Evolutionary conservation across 805 yeast genomes (phyloP), one percentile per base, ranked within the genome.

Genomic region (Pichia manshurica): DNA sequence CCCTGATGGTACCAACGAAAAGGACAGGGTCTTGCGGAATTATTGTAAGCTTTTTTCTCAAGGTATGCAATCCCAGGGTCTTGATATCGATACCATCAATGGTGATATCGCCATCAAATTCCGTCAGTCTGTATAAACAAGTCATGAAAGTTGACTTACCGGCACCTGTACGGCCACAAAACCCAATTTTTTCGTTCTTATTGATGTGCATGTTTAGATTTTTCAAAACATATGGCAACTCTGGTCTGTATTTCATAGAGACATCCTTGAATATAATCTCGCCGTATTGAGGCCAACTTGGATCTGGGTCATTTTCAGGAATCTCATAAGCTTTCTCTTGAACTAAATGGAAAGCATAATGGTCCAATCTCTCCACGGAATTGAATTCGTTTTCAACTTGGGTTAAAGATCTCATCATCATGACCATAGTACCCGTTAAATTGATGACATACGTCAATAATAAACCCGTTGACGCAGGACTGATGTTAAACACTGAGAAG

Each of bases 161-260:
- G 6, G 95, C 93, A 57, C 96, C 96, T 0, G 96, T 87, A 62
- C 96, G 75, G 35, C 96, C 96, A 69, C 91, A 84, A 48, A 87
- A 78, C 43, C 95, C 96, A 55, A 87, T 72, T 58, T 82, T 84
- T 61, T 85, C 85, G 16, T 75, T 71, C 0, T 82, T 74, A 7
- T 69, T 61, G 31, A 84, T 69, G 5, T 48, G 65, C 56, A 73
- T 58, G 35, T 54, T 62, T 48, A 81, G 55, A 49, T 72, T 55
- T 46, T 75, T 75, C 58, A 81, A 67, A 3, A 79, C 84, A 37
- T 75, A 65, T 8, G 87, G 87, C 46, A 81, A 67, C 0, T 76
- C 83, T 1, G 77, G 79, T 63, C 86, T 74, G 58, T 81, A 81
- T 25, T 76, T 71, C 67, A 81, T 62, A 6, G 71, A 66, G 3